Conservation (phyloP, 2,329 filamentous ascomycete species). For the Aspergillus quadricinctus region DNA sequence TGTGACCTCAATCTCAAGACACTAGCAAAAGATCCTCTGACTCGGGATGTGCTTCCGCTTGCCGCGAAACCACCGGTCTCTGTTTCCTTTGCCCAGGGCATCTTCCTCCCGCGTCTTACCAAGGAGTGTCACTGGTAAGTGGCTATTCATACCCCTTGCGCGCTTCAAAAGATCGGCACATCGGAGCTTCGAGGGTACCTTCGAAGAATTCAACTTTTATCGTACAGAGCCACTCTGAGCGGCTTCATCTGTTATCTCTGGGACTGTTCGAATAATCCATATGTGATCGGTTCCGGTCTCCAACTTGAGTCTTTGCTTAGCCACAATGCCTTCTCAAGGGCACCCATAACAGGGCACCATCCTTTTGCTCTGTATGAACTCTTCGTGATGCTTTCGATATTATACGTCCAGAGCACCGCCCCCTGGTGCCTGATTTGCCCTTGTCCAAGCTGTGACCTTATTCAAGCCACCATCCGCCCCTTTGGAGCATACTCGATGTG, state of each 20-base stretch:
- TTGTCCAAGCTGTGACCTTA: not conserved
- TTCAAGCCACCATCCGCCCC: not conserved
- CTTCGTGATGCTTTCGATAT: not conserved
- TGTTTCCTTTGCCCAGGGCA: not conserved
- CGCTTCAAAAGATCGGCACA: not conserved
- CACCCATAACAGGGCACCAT: not conserved
- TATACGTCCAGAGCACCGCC: not conserved
- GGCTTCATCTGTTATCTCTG: not conserved
- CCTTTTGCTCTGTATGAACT: not conserved
- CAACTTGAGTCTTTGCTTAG: not conserved
- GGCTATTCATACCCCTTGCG: not conserved
- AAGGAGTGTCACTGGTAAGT: not conserved
- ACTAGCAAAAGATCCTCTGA: not conserved
- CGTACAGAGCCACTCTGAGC: not conserved
- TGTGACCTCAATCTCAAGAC: not conserved
- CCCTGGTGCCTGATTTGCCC: not conserved
- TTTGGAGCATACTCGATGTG: not conserved
- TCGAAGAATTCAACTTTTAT: not conserved
- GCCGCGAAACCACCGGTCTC: not conserved
- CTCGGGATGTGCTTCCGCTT: not conserved
- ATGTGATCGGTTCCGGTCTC: not conserved
- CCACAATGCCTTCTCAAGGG: not conserved
- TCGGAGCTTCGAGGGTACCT: not conserved
- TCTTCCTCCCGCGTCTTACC: not conserved
- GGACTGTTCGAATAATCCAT: not conserved